Percentiles rank a stretch among this genome's conserved stretches.
Conservation (phyloP, 768 basidiomycete species). For the Tulasnella sp. region DNA sequence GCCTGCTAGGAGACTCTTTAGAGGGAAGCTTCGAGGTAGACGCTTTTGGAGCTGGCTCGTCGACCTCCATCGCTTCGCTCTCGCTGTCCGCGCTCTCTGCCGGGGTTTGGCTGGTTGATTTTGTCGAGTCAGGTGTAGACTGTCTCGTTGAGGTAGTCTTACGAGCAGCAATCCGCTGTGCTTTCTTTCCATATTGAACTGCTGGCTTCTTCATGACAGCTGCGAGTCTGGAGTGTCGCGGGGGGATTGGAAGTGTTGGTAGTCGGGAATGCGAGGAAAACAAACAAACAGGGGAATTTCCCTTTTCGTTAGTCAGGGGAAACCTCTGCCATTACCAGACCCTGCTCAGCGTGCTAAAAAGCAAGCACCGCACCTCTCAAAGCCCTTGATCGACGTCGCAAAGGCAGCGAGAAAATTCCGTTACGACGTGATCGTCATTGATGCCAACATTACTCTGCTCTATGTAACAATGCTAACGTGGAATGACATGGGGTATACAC, state of each 20-base stretch:
- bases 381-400: too few species aligned
- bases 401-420: not conserved
- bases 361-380: too few species aligned
- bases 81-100: not conserved
- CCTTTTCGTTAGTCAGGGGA: not conserved
- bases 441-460: not conserved
- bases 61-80: not conserved
- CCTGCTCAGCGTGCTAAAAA: not conserved
- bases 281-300: not conserved
- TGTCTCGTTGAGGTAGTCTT: not conserved
- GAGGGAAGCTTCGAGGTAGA: not conserved
- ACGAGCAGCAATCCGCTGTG: slow-evolving; percentile 2
- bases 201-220: not conserved
- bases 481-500: slow-evolving; percentile 8
- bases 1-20: not conserved
- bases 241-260: not conserved
- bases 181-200: slow-evolving; percentile 14
- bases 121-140: not conserved
- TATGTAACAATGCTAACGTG: not conserved
- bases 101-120: not conserved
- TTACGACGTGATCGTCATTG: not conserved
- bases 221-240: not conserved
- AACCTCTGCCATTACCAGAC: not conserved
- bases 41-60: not conserved
- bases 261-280: not conserved